Evolutionary conservation across 352 stramenopile species (phyloP).

Genomic region (Globisporangium emineosum): DNA sequence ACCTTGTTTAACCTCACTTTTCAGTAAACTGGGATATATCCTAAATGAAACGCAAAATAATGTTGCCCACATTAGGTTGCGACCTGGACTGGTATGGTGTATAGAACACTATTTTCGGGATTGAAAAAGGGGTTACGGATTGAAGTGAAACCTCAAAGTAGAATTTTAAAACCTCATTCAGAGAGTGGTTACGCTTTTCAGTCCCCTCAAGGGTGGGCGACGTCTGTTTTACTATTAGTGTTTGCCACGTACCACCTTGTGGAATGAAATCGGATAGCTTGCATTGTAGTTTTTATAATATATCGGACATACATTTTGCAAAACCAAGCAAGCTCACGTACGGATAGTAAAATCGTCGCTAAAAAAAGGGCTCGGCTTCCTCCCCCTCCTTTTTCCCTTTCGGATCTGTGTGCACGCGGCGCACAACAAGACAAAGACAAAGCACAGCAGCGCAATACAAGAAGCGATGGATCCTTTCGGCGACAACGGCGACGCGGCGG

Average conservation of each 20-base stretch:
- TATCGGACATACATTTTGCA: neutral
- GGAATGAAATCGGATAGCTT: neutral
- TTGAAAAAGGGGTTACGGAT: neutral
- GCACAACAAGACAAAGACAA: conserved; percentile 20
- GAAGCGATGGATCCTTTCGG: conserved; percentile 61
- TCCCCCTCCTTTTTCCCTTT: neutral
- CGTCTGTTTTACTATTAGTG: neutral
- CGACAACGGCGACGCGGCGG: conserved; percentile 34
- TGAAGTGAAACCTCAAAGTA: neutral
- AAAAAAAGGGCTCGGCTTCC: neutral
- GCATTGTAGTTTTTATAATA: neutral
- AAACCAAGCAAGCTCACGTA: neutral
- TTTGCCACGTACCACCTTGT: neutral
- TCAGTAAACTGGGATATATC: neutral
- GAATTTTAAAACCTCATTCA: conserved; percentile 1
- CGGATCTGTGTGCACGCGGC: conserved; percentile 3
- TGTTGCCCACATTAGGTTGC: neutral
- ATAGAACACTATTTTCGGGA: neutral
- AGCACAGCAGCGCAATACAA: conserved; percentile 20
- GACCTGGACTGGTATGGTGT: neutral
- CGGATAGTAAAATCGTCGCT: neutral
- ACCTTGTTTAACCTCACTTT: neutral
- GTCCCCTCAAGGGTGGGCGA: neutral
- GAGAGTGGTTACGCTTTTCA: neutral
- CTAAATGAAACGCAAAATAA: neutral